Percentiles rank a stretch among this genome's conserved stretches.
phyloP scores from a whole-genome alignment of 2,329 filamentous ascomycete genomes.

The Pseudophaeomoniella oleicola region DNA sequence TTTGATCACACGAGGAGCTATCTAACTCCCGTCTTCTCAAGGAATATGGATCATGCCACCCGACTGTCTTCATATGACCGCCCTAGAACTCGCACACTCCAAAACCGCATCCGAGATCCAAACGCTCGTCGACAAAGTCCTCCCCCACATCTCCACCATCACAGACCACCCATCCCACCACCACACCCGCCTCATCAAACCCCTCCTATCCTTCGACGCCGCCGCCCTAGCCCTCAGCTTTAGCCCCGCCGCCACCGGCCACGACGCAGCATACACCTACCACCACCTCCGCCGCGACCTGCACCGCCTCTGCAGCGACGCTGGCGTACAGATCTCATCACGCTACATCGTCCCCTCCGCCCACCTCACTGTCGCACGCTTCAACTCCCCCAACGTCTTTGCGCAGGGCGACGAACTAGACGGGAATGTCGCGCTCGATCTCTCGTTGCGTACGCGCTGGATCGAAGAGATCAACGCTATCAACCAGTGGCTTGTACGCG shows the following conservation, averaged over 20 bases:
- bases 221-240: slow-evolving; percentile 79
- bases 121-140: slow-evolving; percentile 42
- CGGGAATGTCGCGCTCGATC: slow-evolving; percentile 19
- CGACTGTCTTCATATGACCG: slow-evolving; percentile 68
- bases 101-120: slow-evolving; percentile 56
- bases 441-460: slow-evolving; percentile 47
- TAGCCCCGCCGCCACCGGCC: slow-evolving; percentile 49
- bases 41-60: slow-evolving; percentile 78
- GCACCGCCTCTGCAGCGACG: slow-evolving; percentile 44
- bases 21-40: slow-evolving; percentile 18
- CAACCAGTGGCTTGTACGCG: slow-evolving; percentile 57
- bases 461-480: slow-evolving; percentile 58
- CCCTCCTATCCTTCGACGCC: slow-evolving; percentile 69
- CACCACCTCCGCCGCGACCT: slow-evolving; percentile 78
- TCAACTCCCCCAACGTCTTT: slow-evolving; percentile 52
- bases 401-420: slow-evolving; percentile 24
- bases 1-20: too few species aligned
- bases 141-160: slow-evolving; percentile 31
- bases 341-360: slow-evolving; percentile 81
- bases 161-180: slow-evolving; percentile 53
- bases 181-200: slow-evolving; percentile 64
- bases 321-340: slow-evolving; percentile 57
- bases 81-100: slow-evolving; percentile 72
- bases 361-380: slow-evolving; percentile 76
- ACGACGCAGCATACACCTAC: slow-evolving; percentile 62